phyloP scores from a whole-genome alignment of 768 basidiomycete genomes.

The Kwoniella europaea region DNA sequence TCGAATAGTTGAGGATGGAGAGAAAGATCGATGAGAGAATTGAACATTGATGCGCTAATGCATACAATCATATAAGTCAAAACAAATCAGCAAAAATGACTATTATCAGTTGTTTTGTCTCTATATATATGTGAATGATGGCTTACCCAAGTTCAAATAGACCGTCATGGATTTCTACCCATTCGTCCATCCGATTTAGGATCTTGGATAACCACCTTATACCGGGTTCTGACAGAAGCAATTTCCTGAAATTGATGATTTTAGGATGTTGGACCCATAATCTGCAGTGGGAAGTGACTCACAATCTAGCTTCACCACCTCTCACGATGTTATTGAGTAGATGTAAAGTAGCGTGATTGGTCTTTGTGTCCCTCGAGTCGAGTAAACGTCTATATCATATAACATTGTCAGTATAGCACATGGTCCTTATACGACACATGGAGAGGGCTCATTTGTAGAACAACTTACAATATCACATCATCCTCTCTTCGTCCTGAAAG shows the following conservation, averaged over 20 bases:
- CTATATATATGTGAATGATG: not conserved
- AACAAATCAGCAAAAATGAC: too few relatives aligned
- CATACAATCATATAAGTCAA: too few relatives aligned
- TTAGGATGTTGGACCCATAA: not conserved
- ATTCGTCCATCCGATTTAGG: constrained; percentile 72
- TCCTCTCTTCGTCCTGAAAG: constrained; percentile 70
- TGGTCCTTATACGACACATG: constrained; percentile 51
- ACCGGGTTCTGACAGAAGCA: constrained; percentile 31
- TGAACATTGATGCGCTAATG: constrained; percentile 61
- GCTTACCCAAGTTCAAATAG: constrained; percentile 78
- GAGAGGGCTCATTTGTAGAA: constrained; percentile 2
- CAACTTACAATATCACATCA: constrained; percentile 71
- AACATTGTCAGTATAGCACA: too few relatives aligned
- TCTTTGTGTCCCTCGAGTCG: constrained; percentile 69
- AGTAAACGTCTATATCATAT: constrained; percentile 61
- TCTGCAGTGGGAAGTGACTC: constrained; percentile 16
- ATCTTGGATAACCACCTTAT: constrained; percentile 69
- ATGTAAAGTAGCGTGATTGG: constrained; percentile 68
- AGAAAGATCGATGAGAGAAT: constrained; percentile 68
- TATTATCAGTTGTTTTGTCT: too few relatives aligned
- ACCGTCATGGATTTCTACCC: constrained; percentile 71
- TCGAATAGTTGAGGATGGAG: constrained; percentile 68
- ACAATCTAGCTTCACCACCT: constrained; percentile 67
- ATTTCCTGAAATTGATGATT: constrained; percentile 18
- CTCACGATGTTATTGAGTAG: constrained; percentile 76